Percentiles rank a stretch among this genome's conserved stretches.
phyloP scores from a whole-genome alignment of 1,139 yeast species.

The Nakaseomyces nivariensis region DNA sequence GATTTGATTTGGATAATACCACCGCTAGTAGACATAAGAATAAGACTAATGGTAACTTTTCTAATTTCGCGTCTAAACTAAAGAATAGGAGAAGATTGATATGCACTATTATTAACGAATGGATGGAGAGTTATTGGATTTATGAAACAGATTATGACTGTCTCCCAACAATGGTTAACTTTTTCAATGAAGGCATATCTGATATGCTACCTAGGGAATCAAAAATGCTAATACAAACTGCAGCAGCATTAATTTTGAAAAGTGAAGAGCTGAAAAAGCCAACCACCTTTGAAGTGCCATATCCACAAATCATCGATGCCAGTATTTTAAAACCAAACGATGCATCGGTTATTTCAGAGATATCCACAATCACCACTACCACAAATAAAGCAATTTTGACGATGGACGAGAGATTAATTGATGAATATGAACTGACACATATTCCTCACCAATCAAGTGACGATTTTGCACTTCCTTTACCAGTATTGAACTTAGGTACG shows the following conservation, averaged over 20 bases:
- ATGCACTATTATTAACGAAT: constrained; percentile 57
- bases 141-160: constrained; percentile 48
- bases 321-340: constrained; percentile 24
- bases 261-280: constrained; percentile 10
- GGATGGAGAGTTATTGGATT: constrained; percentile 89
- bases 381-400: constrained; percentile 29
- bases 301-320: constrained; percentile 37
- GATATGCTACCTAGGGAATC: constrained; percentile 52
- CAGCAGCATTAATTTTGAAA: constrained; percentile 41
- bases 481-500: constrained; percentile 25
- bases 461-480: constrained; percentile 29
- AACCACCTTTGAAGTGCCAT: constrained; percentile 21
- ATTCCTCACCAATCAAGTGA: constrained; percentile 24
- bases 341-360: constrained; percentile 25
- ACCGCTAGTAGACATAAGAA: constrained; percentile 26
- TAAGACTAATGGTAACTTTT: constrained; percentile 34
- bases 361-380: constrained; percentile 19
- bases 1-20: constrained; percentile 49
- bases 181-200: constrained; percentile 64
- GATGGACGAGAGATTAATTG: constrained; percentile 31
- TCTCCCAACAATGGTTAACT: constrained; percentile 60
- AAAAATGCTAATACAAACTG: constrained; percentile 48
- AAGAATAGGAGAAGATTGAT: constrained; percentile 60
- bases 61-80: constrained; percentile 40
- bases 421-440: constrained; percentile 32